Percentiles rank a stretch among this genome's conserved stretches.
Evolutionary conservation across 2,329 filamentous ascomycete genomes (phyloP).

Genomic region (Beauveria scarabaeidicola): DNA sequence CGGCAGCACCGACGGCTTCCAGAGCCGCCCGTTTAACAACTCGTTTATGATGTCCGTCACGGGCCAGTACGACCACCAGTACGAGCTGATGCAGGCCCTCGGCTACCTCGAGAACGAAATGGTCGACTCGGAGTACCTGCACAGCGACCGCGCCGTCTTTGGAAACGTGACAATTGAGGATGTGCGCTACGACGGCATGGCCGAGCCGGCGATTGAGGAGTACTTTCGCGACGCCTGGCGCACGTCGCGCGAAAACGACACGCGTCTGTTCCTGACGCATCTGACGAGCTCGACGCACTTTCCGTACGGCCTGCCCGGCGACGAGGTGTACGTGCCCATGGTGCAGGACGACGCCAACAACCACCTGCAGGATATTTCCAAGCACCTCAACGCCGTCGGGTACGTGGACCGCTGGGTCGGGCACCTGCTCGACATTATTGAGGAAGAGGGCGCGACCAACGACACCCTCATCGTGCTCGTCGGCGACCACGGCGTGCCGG

Average conservation of each 20-base stretch:
- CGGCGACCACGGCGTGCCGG: constrained; percentile 25
- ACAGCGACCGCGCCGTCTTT: constrained; percentile 21
- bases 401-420: constrained; percentile 26
- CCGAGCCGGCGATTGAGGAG: constrained; percentile 24
- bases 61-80: constrained; percentile 25
- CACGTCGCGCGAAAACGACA: constrained; percentile 20
- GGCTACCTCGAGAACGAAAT: constrained; percentile 22
- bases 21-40: constrained; percentile 22
- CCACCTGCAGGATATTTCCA: constrained; percentile 23
- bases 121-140: constrained; percentile 23
- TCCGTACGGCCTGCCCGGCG: constrained; percentile 21
- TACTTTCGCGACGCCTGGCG: constrained; percentile 26
- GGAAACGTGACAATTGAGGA: constrained; percentile 21
- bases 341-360: constrained; percentile 13
- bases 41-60: constrained; percentile 26
- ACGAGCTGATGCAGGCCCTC: constrained; percentile 22
- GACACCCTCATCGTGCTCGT: constrained; percentile 26
- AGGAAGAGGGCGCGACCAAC: constrained; percentile 24
- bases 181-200: constrained; percentile 27
- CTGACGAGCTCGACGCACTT: constrained; percentile 29
- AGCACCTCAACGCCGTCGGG: constrained; percentile 26
- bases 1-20: constrained; percentile 15
- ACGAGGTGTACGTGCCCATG: constrained; percentile 21
- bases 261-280: constrained; percentile 27
- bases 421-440: constrained; percentile 22